Evolutionary conservation across 768 basidiomycete genomes (phyloP), one percentile per base, ranked within the genome.

Genomic region (Agrocybe pediades): DNA sequence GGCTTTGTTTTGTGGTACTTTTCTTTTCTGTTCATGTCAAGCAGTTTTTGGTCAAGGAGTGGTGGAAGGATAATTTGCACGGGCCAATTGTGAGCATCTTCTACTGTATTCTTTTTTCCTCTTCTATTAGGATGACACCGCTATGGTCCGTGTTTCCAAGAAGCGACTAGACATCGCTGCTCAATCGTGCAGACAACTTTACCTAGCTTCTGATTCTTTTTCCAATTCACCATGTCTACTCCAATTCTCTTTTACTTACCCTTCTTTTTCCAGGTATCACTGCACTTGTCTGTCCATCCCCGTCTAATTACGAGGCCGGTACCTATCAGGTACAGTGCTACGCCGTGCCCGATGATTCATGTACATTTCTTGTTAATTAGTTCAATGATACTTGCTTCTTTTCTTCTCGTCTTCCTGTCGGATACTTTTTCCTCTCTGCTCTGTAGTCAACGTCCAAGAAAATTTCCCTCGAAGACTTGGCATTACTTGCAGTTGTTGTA

Each of bases 121-220:
- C 60, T 51, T 61, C 57, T 45, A 54, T 57, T 65, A 62, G 80
- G 87, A 92, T 90, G 89, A 90, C 71, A 71, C 58, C 69, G 88
- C 88, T 89, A 89, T 92, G 92, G 91, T 93, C 90, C 91, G 91
- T 92, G 90, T 92, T 92, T 90, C 91, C 83, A 86, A 92, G 88
- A 85, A 83, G 88, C 85, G 89, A 85, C 78, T 87, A 94, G 91
- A 92, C 87, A 89, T 82, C 90, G 87, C 88, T 84, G 82, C 73
- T 74, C 73, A 77, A 81, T 70, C 70, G 75, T 91, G 90, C 87
- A 76, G 90, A 92, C 64, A 88, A 66, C 63, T 60, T 68, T 79
- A 87, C 80, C 86, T 82, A 87, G 86, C 69, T 64, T 83, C 89
- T 92, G 90, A 92, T 66, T 46, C 59, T 58, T 55, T 43, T 57